phyloP scores from a whole-genome alignment of 2,329 filamentous ascomycete genomes.

The Paramyrothecium sp. region DNA sequence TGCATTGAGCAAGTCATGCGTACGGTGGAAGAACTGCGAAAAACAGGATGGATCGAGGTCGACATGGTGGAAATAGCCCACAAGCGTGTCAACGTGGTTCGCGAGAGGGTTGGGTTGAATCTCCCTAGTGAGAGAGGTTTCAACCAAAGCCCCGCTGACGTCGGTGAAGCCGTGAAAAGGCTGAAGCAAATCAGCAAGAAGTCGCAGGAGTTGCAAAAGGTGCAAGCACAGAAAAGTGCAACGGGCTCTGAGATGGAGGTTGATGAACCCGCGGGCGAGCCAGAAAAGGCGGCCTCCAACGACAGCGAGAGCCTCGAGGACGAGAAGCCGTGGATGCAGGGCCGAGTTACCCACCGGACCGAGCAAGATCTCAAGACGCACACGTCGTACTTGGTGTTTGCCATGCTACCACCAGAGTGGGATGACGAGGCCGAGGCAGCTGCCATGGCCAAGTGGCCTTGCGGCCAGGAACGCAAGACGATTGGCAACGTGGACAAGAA shows the following conservation, averaged over 20 bases:
- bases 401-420: slow-evolving; percentile 85
- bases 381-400: slow-evolving; percentile 96
- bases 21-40: slow-evolving; percentile 78
- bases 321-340: slow-evolving; percentile 68
- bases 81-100: slow-evolving; percentile 74
- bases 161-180: slow-evolving; percentile 74
- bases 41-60: slow-evolving; percentile 85
- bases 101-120: slow-evolving; percentile 76
- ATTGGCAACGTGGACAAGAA: slow-evolving; percentile 54
- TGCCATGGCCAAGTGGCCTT: slow-evolving; percentile 63
- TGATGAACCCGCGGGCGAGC: slow-evolving; percentile 26
- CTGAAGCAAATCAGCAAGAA: slow-evolving; percentile 72
- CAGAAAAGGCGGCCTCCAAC: slow-evolving; percentile 18
- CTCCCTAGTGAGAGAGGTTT: slow-evolving; percentile 64
- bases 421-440: slow-evolving; percentile 74
- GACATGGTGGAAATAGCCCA: slow-evolving; percentile 89
- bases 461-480: slow-evolving; percentile 49
- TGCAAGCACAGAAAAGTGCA: slow-evolving; percentile 17
- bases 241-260: slow-evolving; percentile 40
- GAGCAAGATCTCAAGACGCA: slow-evolving; percentile 93
- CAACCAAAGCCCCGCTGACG: slow-evolving; percentile 68
- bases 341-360: slow-evolving; percentile 73
- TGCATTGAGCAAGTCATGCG: slow-evolving; percentile 95
- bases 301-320: slow-evolving; percentile 20
- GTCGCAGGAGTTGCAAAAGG: slow-evolving; percentile 62